Base-by-base conservation (phyloP, 306 rosid species). In the Fragaria nilgerrensis region DNA sequence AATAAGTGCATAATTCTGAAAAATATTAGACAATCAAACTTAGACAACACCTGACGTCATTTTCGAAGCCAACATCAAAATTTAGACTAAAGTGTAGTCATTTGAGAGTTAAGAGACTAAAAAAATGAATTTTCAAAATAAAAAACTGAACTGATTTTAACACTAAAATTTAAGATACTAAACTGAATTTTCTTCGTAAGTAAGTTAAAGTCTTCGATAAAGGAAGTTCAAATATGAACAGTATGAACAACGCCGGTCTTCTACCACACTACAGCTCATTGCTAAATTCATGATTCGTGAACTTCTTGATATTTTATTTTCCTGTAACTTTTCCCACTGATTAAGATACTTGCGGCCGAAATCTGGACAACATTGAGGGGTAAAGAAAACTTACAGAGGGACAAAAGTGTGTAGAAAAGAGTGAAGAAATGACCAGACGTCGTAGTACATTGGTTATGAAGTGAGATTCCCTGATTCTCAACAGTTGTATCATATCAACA, bases 401-500 rank as follows among this genome's bases (percentile, higher is more conserved):
- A 48, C 2, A 68, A 53, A 19, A 19, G 71, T 4, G 22, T 17
- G 29, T 0, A 20, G 25, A 50, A 20, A 25, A 76, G 55, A 34
- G 48, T 32, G n/a, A 52, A 7, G 5, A 72, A 34, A 65, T 75
- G 89, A 88, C 86, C 74, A 84, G 81, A 14, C 68, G 22, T 14
- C 68, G 9, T 36, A 27, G 73, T 73, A 73, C 78, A 39, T 39
- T 72, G 53, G 68, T 23, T n/a, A 17, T 52, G 47, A 52, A 47
- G n/a, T 29, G 62, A 56, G 78, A 73, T 73, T 79, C 78, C 82
- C 72, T 37, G 68, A 4, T 7, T 1, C 7, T 49, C 34, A 44
- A 12, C 5, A 13, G 41, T 45, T 36, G 70, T 9, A 65, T 65
- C 27, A 65, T 34, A 34, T 34, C 47, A 65, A 34, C 41, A 62